These are phyloP conservation scores for Syzygium syzygioides DNA, from an alignment of 441 rosid genomes.

Conservation along the genomic window DNA sequence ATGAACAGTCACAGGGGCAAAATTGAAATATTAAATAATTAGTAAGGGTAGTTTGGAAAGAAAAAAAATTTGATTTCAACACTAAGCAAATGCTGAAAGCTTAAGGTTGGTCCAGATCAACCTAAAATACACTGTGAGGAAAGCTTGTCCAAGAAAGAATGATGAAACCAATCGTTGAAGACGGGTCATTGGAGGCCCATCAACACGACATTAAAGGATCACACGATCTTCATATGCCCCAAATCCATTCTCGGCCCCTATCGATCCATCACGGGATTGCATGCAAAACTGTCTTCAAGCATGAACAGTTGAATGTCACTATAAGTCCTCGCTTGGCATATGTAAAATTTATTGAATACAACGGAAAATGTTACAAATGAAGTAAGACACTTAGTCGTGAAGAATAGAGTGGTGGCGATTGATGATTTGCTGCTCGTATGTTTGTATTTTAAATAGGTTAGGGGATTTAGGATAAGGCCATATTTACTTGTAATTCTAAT, in stretches of 20 bases:
- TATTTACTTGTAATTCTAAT: not conserved
- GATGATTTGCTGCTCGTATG: too few relatives aligned
- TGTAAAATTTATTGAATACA: not conserved
- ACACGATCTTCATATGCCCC: not conserved
- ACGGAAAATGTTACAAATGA: not conserved
- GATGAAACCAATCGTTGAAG: not conserved
- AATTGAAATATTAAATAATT: too few relatives aligned
- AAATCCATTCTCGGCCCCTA: not conserved
- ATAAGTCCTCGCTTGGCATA: not conserved
- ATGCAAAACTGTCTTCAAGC: not conserved
- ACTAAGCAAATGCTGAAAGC: too few relatives aligned
- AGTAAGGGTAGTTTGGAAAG: too few relatives aligned
- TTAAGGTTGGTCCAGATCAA: too few relatives aligned
- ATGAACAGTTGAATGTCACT: not conserved
- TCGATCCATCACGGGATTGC: not conserved
- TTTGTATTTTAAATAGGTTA: too few relatives aligned
- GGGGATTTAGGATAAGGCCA: not conserved
- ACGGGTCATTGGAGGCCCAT: slow-evolving; percentile 49
- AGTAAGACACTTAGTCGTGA: not conserved
- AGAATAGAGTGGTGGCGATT: too few relatives aligned
- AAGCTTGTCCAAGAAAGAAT: not conserved
- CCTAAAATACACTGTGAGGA: too few relatives aligned
- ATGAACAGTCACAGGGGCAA: too few relatives aligned
- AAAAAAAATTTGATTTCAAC: too few relatives aligned
- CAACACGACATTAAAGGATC: slow-evolving; percentile 32